A percentile compares a stretch with the other conserved stretches of the same genome.
phyloP scores from a whole-genome alignment of 257 asterid species.

The Solanum clarkiae region DNA sequence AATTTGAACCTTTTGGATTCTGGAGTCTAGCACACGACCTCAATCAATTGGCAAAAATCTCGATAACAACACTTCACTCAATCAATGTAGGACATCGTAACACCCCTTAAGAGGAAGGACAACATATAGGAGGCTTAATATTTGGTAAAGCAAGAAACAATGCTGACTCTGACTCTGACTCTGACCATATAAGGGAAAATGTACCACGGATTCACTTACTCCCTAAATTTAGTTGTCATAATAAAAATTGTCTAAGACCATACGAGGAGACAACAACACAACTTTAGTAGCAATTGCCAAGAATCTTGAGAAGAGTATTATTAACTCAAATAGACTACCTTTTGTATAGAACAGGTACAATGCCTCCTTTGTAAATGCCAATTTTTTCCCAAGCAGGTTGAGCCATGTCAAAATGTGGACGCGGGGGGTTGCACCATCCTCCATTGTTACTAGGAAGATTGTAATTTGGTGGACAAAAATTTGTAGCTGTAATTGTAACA shows the following conservation, averaged over 20 bases:
- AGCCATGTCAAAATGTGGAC: constrained; percentile 70
- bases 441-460: constrained; percentile 52
- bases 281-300: not conserved
- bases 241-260: not conserved
- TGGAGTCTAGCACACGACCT: not conserved
- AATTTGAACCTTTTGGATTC: not conserved
- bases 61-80: not conserved
- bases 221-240: not conserved
- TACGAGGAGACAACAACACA: not conserved
- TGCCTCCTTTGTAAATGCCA: constrained; percentile 54
- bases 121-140: not conserved
- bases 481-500: constrained; percentile 52
- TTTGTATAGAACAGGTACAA: constrained; percentile 49
- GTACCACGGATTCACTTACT: not conserved
- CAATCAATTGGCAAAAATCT: not conserved
- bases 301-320: not conserved
- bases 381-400: constrained; percentile 71
- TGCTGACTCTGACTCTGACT: not conserved
- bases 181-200: not conserved
- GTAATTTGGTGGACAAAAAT: constrained; percentile 61
- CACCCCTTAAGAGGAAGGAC: not conserved
- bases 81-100: not conserved
- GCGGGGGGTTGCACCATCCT: constrained; percentile 78
- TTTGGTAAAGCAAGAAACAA: not conserved
- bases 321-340: constrained; percentile 14